A percentile compares a stretch with the other conserved stretches of the same genome.
Conservation (phyloP, 176 grass and related monocot genomes). For the Hsuehochloa calcarea region DNA sequence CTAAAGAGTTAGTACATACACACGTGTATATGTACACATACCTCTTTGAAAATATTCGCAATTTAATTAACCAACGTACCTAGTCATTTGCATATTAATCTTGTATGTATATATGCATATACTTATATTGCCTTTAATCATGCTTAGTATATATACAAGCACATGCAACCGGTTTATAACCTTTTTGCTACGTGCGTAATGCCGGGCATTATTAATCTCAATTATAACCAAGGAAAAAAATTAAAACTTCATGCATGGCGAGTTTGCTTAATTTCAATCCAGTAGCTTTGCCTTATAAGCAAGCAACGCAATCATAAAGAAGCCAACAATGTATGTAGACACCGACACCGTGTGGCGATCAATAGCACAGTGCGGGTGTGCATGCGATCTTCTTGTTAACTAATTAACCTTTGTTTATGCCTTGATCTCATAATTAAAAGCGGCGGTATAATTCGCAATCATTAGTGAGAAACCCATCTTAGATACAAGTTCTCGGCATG, state of each 20-base stretch:
- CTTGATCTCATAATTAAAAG: conserved; percentile 56
- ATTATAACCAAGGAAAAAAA: neutral
- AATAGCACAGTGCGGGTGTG: conserved; percentile 12
- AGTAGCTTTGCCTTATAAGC: conserved; percentile 37
- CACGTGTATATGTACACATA: neutral
- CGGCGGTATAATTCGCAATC: conserved; percentile 50
- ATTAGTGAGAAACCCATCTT: conserved; percentile 33
- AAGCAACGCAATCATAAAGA: conserved; percentile 36
- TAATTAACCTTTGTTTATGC: conserved; percentile 38
- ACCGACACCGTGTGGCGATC: conserved; percentile 33
- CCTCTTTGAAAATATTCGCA: neutral
- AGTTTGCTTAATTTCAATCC: conserved; percentile 34
- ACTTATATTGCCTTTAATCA: neutral
- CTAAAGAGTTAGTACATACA: neutral
- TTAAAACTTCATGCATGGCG: neutral
- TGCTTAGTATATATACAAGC: neutral
- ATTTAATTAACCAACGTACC: neutral
- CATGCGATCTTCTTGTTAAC: conserved; percentile 29
- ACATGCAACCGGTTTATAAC: neutral
- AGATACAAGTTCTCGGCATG: conserved; percentile 37
- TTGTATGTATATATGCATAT: neutral
- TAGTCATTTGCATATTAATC: neutral
- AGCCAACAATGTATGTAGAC: conserved; percentile 28
- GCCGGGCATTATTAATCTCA: neutral
- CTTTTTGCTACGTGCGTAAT: neutral